Base-by-base conservation (phyloP, 176 grass and related monocot genomes). In the Rhynchospora pubera region DNA sequence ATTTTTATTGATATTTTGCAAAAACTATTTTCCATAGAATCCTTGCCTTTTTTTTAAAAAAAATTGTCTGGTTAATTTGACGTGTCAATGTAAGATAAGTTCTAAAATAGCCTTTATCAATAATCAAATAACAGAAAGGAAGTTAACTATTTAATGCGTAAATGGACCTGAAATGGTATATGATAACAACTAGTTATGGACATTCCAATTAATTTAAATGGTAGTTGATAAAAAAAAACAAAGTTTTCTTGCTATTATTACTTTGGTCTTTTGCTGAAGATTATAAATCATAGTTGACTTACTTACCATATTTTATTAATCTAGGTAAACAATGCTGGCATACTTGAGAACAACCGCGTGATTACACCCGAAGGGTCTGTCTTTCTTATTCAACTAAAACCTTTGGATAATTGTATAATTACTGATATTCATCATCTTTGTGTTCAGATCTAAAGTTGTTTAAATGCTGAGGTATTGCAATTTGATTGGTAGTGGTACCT, bases 321-420 rank as follows among this genome's bases (percentile, higher is more conserved):
- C 45, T 90, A 97, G 94, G 92, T 97, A 74, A 94, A 97, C 80
- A 97, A 97, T 89, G 92, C 92, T 83, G 94, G 94, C 13, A 65
- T 94, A 86, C 83, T 97, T 30, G 92, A 97, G 86, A 73, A 92
- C 46, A 91, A 88, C 15, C 85, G 87, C 80, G 70, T 75, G 16
- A 92, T 56, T 52, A 97, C 94, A 81, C 28, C 87, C 46, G 94
- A 94, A 89, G 92, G 94, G 94, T 92, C 46, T 24, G 61, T 24
- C 9, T 51, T 62, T 89, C 24, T 84, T 10, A 18, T 46, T 63
- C 47, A 75, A 52, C 13, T 75, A 52, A 75, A 22, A 52, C 22
- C 71, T 75, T 23, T 52, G 71, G 71, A 52, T 50, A 48, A 74
- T 74, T 51, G 18, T 52, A 53, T 2, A 18, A 28, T 13, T 53